Evolutionary conservation across 495 filamentous ascomycete genomes (phyloP), one percentile per base, ranked within the genome.

Genomic region (Penicillium cinerascens): DNA sequence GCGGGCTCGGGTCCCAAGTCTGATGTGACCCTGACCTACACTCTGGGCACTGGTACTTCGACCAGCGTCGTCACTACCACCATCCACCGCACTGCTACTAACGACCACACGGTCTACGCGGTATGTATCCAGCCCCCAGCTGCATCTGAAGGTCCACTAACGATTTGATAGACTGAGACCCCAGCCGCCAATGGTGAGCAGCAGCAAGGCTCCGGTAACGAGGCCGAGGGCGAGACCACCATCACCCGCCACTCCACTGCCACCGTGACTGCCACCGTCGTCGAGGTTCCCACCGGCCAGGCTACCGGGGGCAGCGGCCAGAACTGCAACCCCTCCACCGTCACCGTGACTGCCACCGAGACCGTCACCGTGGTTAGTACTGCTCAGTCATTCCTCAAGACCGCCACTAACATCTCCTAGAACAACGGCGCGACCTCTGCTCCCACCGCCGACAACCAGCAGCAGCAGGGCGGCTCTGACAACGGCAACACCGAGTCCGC

Each of bases 21-120:
- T 47, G 81, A 81, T 60, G 68, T 79, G 47, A 78, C 73, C 49
- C 60, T 87, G 16, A 80, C 76, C 26, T 93, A 84, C 78, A 83
- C 77, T 20, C 78, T 78, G 37, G 77, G 76, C 45, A 60, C 70
- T 42, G 82, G 81, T 46, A 67, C 77, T 15, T 79, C 78, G 0
- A 76, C 76, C 49, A 78, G 70, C 37, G 73, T 83, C 36, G 67
- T 83, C 15, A 83, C 80, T 23, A 84, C 81, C 44, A 83, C 80
- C 17, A 74, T 82, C 54, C 64, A 77, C 64, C 66, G 67, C 54
- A 83, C 79, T 53, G 52, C 63, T 29, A 76, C 71, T 38, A 44
- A 68, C 22, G 60, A 66, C 20, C 51, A 68, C 41, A 75, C 71
- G 37, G 70, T 71, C 54, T 69, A 64, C 47, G 68, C 64, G 22